These are phyloP conservation scores for Penicillium lagena DNA, from an alignment of 495 filamentous ascomycete genomes.

Conservation along the genomic window DNA sequence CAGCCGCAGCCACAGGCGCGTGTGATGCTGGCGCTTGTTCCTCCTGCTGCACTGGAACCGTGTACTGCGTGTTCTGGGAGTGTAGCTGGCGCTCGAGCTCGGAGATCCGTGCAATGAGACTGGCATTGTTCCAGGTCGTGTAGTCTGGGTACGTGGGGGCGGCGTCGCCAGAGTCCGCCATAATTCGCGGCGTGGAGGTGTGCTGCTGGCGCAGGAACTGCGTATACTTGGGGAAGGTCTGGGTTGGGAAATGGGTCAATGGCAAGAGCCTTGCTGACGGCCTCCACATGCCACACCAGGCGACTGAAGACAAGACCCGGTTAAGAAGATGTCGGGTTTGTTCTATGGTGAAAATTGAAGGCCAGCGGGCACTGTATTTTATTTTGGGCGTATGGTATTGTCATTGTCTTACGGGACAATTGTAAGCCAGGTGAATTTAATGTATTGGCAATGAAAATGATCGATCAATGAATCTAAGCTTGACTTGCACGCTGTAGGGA, in stretches of 20 bases:
- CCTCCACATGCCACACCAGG: conserved; percentile 20
- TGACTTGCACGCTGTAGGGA: too few relatives aligned
- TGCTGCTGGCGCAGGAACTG: conserved; percentile 7
- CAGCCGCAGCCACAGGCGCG: too few relatives aligned
- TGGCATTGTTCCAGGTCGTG: conserved; percentile 57
- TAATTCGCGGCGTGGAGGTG: conserved; percentile 4
- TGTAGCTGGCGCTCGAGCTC: conserved; percentile 58
- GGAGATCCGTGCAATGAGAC: conserved; percentile 58
- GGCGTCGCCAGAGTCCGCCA: conserved; percentile 4
- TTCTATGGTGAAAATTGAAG: not conserved
- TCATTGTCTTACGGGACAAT: not conserved
- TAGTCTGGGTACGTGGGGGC: conserved; percentile 32
- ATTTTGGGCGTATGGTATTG: not conserved
- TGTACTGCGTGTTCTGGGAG: conserved; percentile 35
- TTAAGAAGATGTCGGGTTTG: not conserved
- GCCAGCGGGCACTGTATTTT: not conserved
- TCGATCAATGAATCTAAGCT: too few relatives aligned
- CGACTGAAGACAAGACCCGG: not conserved
- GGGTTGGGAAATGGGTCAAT: not conserved
- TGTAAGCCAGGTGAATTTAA: too few relatives aligned
- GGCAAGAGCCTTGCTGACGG: conserved; percentile 3
- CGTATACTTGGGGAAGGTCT: conserved; percentile 1
- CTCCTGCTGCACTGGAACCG: not conserved
- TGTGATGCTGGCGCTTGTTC: too few relatives aligned
- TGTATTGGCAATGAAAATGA: too few relatives aligned